Evolutionary conservation across 352 stramenopile genomes (phyloP).

Genomic region (Phytopythium kandeliae): DNA sequence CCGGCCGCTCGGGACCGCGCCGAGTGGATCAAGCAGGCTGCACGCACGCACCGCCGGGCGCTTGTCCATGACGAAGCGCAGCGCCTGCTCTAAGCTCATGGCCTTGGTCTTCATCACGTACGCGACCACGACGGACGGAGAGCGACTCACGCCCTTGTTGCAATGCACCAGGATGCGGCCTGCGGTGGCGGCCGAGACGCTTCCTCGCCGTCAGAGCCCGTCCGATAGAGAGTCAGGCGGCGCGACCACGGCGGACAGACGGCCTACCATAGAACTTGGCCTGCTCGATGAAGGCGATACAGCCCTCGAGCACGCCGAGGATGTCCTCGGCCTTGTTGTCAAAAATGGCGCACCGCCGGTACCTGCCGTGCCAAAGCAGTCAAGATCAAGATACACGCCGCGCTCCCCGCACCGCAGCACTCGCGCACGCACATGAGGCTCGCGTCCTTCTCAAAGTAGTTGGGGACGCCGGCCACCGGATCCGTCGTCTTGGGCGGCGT

Average conservation of each 20-base stretch:
- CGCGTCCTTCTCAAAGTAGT: constrained; percentile 90
- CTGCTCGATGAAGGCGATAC: constrained; percentile 88
- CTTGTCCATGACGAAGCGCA: constrained; percentile 47
- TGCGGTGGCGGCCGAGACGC: constrained; percentile 17
- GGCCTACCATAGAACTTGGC: constrained; percentile 86
- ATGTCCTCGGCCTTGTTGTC: constrained; percentile 91
- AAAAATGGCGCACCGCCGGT: constrained; percentile 82
- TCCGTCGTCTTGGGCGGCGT: constrained; percentile 74
- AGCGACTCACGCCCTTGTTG: constrained; percentile 89
- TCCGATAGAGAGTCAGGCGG: constrained; percentile 15
- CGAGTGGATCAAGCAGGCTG: too few species aligned
- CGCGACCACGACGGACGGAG: constrained; percentile 82
- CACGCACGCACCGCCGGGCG: constrained; percentile 51
- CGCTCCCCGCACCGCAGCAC: too few species aligned
- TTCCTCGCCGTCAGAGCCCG: constrained; percentile 35
- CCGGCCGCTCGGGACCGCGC: too few species aligned
- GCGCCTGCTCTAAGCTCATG: constrained; percentile 63
- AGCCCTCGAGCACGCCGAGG: constrained; percentile 68
- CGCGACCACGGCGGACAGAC: not conserved
- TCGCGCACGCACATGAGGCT: constrained; percentile 30
- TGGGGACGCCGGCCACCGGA: constrained; percentile 80
- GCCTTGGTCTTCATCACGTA: constrained; percentile 87
- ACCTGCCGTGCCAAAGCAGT: too few species aligned
- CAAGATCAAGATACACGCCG: too few species aligned
- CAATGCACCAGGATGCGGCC: constrained; percentile 89